Evolutionary conservation across 495 filamentous ascomycete genomes (phyloP), one percentile per base, ranked within the genome.

Genomic region (Tuber microsphaerosporum): DNA sequence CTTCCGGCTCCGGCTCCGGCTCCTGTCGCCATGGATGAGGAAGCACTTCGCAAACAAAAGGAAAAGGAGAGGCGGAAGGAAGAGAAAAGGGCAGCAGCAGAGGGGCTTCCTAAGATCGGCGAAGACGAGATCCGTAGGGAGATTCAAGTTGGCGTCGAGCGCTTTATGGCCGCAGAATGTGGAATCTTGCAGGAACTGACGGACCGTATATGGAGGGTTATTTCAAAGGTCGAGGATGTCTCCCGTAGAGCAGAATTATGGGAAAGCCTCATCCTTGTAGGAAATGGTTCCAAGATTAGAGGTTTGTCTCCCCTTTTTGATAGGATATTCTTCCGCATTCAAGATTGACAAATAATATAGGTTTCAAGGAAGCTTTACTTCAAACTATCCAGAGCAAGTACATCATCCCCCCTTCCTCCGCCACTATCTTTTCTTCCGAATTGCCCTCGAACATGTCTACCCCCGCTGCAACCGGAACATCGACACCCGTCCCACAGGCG

Each of bases 391-490:
- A 89, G 44, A 88, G 90, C 75, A 94, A 93, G 79, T 96, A 95
- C 83, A 86, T 97, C 51, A 91, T 98, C 75, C 94, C 94, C 7
- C 95, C 95, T 0, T 94, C 92, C 65, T 90, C 90, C 2, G 93
- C 91, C 37, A 97, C 94, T 48, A 98, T 98, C 81, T 99, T 99
- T 87, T 97, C 93, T 48, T 96, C 92, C 69, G 95, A 99, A 84
- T 89, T 99, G 46, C 97, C 93, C 44, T 96, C 92, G 68, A 95
- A 98, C 84, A 89, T 99, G 46, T 92, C 91, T 69, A 98, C 95
- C 0, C 95, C 95, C 17, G 87, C 90, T 51, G 94, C 92, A 9
- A 99, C 95, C 0, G 95, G 95, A 26, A 91, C 94, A 31, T 94
- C 94, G 83, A 99, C 95, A 0, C 95, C 95, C 0, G 86, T 75